Conservation (phyloP, 306 rosid genomes). For the Erythrophleum fordii region DNA sequence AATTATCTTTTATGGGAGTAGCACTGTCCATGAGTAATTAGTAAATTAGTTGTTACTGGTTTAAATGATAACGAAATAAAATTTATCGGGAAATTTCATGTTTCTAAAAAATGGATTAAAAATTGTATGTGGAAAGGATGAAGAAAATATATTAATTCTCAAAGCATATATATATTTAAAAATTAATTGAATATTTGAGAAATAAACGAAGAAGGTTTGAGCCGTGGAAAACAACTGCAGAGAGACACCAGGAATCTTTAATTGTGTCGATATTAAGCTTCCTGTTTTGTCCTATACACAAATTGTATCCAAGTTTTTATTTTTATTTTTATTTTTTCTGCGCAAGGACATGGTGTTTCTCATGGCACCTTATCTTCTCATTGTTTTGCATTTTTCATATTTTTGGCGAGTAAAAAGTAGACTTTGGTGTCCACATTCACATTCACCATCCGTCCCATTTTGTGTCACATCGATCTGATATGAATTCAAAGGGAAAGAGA, state of each 20-base stretch:
- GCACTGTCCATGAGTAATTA: no score
- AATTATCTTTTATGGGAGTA: no score
- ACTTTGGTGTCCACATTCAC: neutral
- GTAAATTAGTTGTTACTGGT: no score
- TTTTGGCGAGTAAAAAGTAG: neutral
- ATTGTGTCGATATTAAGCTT: constrained; percentile 42
- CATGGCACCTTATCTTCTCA: neutral
- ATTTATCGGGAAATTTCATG: no score
- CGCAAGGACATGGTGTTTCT: neutral
- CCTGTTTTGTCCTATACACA: constrained; percentile 40
- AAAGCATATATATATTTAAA: no score
- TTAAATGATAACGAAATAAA: no score
- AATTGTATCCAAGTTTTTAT: neutral
- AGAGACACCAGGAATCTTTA: constrained; percentile 46
- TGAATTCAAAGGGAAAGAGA: neutral
- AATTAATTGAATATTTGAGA: neutral
- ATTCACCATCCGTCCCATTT: neutral
- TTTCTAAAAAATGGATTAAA: no score
- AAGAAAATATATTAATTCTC: no score
- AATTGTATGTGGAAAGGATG: no score
- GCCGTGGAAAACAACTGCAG: constrained; percentile 19
- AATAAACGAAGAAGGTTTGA: constrained; percentile 9
- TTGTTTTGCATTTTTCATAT: neutral
- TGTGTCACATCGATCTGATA: constrained; percentile 33
- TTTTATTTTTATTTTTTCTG: neutral